A percentile compares a stretch with the other conserved stretches of the same genome.
phyloP scores from a whole-genome alignment of 208 protist genomes.

The Plasmodiophora brassicae region DNA sequence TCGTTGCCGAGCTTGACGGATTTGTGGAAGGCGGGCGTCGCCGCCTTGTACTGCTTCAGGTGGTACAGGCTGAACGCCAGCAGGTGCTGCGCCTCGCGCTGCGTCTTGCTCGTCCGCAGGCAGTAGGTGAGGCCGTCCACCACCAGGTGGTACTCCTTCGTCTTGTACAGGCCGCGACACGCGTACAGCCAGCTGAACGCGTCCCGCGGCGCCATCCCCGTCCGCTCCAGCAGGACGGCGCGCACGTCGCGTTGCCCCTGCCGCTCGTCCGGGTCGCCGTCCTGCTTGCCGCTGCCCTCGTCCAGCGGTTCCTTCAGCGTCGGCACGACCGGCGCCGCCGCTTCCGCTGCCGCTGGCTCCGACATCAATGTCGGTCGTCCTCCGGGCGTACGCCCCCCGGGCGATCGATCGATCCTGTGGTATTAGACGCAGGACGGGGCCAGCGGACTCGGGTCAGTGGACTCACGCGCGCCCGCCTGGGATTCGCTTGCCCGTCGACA shows the following conservation, averaged over 20 bases:
- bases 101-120: slow-evolving; percentile 39
- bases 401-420: no score
- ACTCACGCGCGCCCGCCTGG: no score
- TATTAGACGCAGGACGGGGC: no score
- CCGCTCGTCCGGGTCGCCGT: background rate
- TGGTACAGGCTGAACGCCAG: slow-evolving; percentile 42
- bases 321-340: no score
- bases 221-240: background rate
- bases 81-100: slow-evolving; percentile 42
- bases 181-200: slow-evolving; percentile 41
- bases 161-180: slow-evolving; percentile 40
- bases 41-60: slow-evolving; percentile 24
- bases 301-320: no score
- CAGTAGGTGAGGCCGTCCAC: slow-evolving; percentile 37
- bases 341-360: no score
- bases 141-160: slow-evolving; percentile 40
- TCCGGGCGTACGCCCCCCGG: no score
- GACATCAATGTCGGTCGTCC: no score
- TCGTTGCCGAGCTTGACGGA: slow-evolving; percentile 40
- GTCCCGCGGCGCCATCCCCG: slow-evolving; percentile 23
- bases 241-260: background rate
- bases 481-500: no score
- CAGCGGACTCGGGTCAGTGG: no score
- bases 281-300: background rate
- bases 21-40: slow-evolving; percentile 38